Base-by-base conservation (phyloP, 2,329 filamentous ascomycete genomes). In the Fusarium cicatricum region DNA sequence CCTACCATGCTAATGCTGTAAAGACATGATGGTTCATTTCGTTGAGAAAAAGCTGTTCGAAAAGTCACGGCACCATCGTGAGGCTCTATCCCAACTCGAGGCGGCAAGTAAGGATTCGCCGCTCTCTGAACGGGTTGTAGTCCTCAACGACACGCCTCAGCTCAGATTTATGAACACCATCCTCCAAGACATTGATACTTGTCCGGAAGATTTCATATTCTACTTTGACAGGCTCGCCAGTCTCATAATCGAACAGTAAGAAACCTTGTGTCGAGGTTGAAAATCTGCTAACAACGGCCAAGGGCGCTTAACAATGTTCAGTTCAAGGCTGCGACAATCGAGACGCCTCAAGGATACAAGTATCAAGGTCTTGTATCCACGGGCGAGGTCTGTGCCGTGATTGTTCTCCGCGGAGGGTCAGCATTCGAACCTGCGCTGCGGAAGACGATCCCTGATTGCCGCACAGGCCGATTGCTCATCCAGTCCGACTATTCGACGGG, bases 151-250 rank as follows among this genome's bases (percentile, higher is more conserved):
- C 58, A 96, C 90, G 1, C 84, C 88, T 9, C 95, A 99, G 74
- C 82, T 97, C 49, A 83, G 82, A 52, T 93, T 88, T 40, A 97
- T 99, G 85, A 93, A 91, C 72, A 97, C 93, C 0, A 90, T 97
- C 52, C 85, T 99, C 34, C 89, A 96, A 70, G 85, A 95, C 66
- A 89, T 90, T 15, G 83, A 87, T 41, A 94, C 92, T 0, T 80
- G 84, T 7, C 84, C 91, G 36, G 94, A 97, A 71, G 93, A 98
- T 67, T 98, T 97, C 72, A 91, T 97, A 59, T 98, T 98, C 76
- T 98, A 98, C 76, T 97, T 98, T 74, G 92, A 99, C 75, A 86
- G 95, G 32, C 80, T 98, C 32, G 87, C 91, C 2, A 86, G 90
- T n/a, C 80, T 97, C 46, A 81, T 98, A 21, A 85, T 98, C 40